Percentiles rank a stretch among this genome's conserved stretches.
phyloP scores from a whole-genome alignment of 306 rosid genomes.

The Fagus crenata region DNA sequence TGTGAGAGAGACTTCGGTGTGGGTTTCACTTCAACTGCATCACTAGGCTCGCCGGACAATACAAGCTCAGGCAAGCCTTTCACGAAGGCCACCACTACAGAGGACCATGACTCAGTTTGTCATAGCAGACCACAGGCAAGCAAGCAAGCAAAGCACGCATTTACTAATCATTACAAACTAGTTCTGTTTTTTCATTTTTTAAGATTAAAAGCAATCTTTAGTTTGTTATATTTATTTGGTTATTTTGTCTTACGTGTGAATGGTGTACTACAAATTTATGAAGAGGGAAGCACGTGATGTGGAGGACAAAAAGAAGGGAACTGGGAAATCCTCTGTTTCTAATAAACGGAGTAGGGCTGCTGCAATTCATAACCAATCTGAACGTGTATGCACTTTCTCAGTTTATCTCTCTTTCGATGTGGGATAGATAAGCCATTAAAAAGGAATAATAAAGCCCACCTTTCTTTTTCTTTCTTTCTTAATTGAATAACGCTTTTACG shows the following conservation, averaged over 20 bases:
- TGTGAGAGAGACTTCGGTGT: conserved; percentile 45
- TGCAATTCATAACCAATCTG: conserved; percentile 92
- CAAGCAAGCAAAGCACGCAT: background rate
- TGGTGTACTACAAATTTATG: conserved; percentile 7
- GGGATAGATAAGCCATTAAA: background rate
- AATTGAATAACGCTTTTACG: background rate
- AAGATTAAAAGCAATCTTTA: background rate
- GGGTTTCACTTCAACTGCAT: conserved; percentile 47
- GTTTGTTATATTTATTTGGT: background rate
- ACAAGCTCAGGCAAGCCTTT: conserved; percentile 50
- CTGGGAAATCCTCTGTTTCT: conserved; percentile 55
- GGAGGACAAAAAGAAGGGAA: conserved; percentile 45
- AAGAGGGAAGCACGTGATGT: conserved; percentile 51
- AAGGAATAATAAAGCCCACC: no score
- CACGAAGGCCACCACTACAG: conserved; percentile 51
- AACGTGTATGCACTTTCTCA: conserved; percentile 49
- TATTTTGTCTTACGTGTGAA: background rate
- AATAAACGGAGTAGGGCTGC: conserved; percentile 85
- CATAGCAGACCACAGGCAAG: conserved; percentile 70
- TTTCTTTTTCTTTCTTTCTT: no score
- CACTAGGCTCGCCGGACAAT: conserved; percentile 60
- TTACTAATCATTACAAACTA: background rate
- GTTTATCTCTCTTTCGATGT: background rate
- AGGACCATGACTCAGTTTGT: conserved; percentile 80
- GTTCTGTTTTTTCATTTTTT: no score